Conservation (phyloP, 768 basidiomycete species). For the Pleurotus giganteus region DNA sequence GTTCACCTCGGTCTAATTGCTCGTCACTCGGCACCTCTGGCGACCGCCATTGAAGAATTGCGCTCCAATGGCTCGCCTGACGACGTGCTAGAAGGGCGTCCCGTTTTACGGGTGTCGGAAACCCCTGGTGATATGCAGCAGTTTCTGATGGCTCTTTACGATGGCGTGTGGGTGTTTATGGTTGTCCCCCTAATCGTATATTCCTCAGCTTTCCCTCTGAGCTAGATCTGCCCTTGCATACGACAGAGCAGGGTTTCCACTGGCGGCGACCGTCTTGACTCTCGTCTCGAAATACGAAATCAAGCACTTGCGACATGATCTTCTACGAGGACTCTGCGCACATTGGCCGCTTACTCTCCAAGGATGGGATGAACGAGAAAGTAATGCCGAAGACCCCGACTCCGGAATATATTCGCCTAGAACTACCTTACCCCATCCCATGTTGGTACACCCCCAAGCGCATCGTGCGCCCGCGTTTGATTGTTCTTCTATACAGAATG, state of each 20-base stretch:
- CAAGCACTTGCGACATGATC: conserved; percentile 51
- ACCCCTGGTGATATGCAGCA: conserved; percentile 51
- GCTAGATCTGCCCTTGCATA: conserved; percentile 45
- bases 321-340: conserved; percentile 48
- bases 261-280: conserved; percentile 55
- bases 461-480: conserved; percentile 11
- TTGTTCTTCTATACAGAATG: conserved; percentile 37
- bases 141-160: conserved; percentile 67
- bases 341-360: conserved; percentile 63
- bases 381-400: conserved; percentile 43
- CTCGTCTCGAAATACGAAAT: conserved; percentile 66
- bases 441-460: conserved; percentile 40
- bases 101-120: conserved; percentile 55
- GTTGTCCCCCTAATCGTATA: not conserved
- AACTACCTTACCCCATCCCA: conserved; percentile 59
- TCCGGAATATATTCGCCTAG: conserved; percentile 56
- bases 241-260: conserved; percentile 48
- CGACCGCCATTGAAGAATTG: conserved; percentile 22
- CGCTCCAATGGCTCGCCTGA: not conserved
- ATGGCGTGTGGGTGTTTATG: conserved; percentile 55
- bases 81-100: conserved; percentile 50
- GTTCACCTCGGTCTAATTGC: conserved; percentile 66
- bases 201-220: conserved; percentile 16
- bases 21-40: conserved; percentile 58
- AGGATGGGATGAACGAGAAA: conserved; percentile 69